Conservation (phyloP, 345 rosid genomes). For the Hibiscus tridactylites region DNA sequence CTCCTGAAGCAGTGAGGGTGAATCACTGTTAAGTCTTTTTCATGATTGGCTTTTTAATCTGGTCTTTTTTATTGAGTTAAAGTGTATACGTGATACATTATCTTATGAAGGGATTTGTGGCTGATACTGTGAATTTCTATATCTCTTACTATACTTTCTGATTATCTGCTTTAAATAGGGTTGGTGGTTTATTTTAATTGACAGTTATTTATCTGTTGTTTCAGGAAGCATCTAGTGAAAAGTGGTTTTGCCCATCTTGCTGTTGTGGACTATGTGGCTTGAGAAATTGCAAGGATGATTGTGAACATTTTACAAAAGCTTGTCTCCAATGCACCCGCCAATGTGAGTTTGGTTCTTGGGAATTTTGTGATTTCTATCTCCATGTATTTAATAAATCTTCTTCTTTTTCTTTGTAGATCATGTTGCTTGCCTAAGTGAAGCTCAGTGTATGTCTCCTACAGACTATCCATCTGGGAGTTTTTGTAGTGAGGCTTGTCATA, state of each 20-base stretch:
- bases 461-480: slow-evolving; percentile 21
- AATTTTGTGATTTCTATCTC: background rate
- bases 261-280: slow-evolving; percentile 44
- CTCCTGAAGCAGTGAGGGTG: too few species aligned
- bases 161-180: too few species aligned
- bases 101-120: too few species aligned
- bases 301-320: slow-evolving; percentile 10
- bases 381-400: slow-evolving; percentile 1
- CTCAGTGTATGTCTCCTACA: slow-evolving; percentile 8
- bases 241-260: slow-evolving; percentile 57
- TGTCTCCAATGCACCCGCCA: slow-evolving; percentile 43
- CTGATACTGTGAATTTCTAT: too few species aligned
- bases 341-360: slow-evolving; percentile 25
- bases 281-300: slow-evolving; percentile 16
- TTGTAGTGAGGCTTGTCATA: slow-evolving; percentile 39
- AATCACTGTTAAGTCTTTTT: too few species aligned
- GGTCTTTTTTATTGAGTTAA: too few species aligned
- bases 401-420: slow-evolving; percentile 33
- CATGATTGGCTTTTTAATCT: too few species aligned
- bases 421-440: slow-evolving; percentile 26
- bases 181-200: too few species aligned
- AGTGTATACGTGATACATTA: too few species aligned
- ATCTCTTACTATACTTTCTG: too few species aligned
- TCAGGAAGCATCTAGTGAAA: slow-evolving; percentile 20
- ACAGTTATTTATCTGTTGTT: too few species aligned